Evolutionary conservation across 1,139 yeast genomes (phyloP).

Genomic region (Zygosaccharomyces pseudobailii): DNA sequence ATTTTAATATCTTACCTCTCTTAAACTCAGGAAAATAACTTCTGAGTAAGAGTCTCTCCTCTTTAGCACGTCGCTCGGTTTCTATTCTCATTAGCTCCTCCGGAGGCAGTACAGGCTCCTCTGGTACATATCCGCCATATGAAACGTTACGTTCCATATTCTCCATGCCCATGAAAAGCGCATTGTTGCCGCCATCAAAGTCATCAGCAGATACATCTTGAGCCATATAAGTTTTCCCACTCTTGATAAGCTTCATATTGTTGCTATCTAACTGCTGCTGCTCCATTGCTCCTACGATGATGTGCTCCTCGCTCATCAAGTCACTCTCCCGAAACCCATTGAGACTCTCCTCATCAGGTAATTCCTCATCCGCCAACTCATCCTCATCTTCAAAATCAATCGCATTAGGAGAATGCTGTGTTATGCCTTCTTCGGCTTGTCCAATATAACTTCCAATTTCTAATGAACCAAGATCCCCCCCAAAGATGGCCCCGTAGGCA

Average conservation of each 20-base stretch:
- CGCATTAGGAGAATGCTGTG: constrained; percentile 87
- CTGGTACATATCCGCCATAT: constrained; percentile 13
- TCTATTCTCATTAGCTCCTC: constrained; percentile 6
- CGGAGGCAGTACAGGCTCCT: constrained; percentile 11
- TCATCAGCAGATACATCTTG: constrained; percentile 14
- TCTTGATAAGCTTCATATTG: constrained; percentile 1
- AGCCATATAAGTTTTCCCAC: constrained; percentile 12
- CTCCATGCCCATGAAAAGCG: constrained; percentile 28
- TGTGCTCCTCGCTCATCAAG: neutral
- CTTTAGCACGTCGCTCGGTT: constrained; percentile 17
- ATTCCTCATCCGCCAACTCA: constrained; percentile 84
- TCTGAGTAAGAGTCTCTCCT: constrained; percentile 25
- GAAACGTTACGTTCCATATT: constrained; percentile 18
- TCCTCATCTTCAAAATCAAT: constrained; percentile 93
- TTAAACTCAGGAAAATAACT: constrained; percentile 33
- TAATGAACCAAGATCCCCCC: constrained; percentile 36
- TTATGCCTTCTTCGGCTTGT: constrained; percentile 29
- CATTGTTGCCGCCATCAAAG: constrained; percentile 23
- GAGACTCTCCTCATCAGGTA: constrained; percentile 41
- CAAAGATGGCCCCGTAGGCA: constrained; percentile 37
- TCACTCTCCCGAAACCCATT: neutral
- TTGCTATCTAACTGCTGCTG: constrained; percentile 5
- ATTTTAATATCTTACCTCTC: constrained; percentile 29
- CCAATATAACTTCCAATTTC: constrained; percentile 34
- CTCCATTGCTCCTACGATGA: neutral